Conservation (phyloP, 257 asterid species). For the Nicotiana undulata region DNA sequence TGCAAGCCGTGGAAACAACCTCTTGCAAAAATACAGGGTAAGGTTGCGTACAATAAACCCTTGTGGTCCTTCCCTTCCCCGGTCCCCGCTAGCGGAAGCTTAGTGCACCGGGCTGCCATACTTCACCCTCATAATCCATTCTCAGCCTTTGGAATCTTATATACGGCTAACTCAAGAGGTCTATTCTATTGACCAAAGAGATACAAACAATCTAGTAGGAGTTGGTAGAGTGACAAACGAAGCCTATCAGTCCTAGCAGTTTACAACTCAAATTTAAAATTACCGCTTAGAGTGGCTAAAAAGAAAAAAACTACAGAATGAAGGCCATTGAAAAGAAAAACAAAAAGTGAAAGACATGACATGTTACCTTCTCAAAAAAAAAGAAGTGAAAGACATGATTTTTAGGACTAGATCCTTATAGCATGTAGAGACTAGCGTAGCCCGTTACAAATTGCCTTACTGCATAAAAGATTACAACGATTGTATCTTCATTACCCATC, state of each 20-base stretch:
- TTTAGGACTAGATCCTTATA: background rate
- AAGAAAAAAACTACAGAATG: background rate
- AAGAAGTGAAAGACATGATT: background rate
- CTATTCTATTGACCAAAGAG: background rate
- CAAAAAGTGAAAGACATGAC: background rate
- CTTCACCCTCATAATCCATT: background rate
- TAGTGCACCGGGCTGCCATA: no score
- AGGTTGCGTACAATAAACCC: no score
- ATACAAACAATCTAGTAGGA: background rate
- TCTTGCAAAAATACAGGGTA: no score
- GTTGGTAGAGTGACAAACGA: background rate
- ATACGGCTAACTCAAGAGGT: background rate
- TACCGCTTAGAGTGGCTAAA: background rate
- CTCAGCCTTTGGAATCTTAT: background rate
- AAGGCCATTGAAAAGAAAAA: background rate
- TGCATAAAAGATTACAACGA: background rate
- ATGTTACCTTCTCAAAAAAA: no score
- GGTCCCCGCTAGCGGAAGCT: no score
- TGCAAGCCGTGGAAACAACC: no score
- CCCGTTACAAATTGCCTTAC: background rate
- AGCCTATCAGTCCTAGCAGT: background rate
- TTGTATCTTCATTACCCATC: no score
- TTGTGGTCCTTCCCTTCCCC: no score
- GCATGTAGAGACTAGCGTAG: background rate
- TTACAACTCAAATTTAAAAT: background rate